A percentile compares a stretch with the other conserved stretches of the same genome.
Evolutionary conservation across 176 grass and related monocot species (phyloP).

Genomic region (Eleusine indica): DNA sequence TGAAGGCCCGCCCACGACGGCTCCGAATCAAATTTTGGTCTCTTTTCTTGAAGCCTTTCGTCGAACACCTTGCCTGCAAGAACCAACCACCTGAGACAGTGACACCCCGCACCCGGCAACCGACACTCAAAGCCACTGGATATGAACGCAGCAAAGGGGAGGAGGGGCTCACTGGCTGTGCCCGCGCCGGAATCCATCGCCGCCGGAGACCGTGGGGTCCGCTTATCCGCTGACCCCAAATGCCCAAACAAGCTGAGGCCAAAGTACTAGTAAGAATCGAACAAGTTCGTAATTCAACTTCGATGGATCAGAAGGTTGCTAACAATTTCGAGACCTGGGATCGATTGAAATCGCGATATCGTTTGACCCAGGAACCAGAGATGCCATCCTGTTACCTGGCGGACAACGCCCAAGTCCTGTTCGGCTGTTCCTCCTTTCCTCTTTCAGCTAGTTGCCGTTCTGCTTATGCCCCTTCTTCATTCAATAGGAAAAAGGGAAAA

Average conservation of each 20-base stretch:
- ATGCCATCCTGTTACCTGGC: background rate
- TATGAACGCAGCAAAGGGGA: background rate
- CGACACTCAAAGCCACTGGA: background rate
- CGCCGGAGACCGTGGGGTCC: background rate
- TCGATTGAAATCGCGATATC: background rate
- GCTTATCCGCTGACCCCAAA: background rate
- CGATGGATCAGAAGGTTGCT: background rate
- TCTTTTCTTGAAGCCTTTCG: background rate
- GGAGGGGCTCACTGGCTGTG: background rate
- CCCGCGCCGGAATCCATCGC: background rate
- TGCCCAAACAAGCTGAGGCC: background rate
- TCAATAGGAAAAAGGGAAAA: background rate
- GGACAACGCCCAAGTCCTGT: background rate
- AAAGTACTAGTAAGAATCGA: background rate
- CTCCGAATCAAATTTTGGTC: background rate
- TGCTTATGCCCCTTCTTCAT: background rate
- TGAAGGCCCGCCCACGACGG: constrained; percentile 9
- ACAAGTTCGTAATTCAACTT: background rate
- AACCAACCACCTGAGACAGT: background rate
- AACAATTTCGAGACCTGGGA: background rate
- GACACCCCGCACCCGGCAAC: background rate
- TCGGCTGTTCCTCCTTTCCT: background rate
- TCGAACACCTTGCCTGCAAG: constrained; percentile 2
- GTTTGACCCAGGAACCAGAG: background rate
- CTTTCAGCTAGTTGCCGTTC: background rate